These are phyloP conservation scores for Candida odintsovae DNA, from an alignment of 805 yeast species.

Conservation along the genomic window DNA sequence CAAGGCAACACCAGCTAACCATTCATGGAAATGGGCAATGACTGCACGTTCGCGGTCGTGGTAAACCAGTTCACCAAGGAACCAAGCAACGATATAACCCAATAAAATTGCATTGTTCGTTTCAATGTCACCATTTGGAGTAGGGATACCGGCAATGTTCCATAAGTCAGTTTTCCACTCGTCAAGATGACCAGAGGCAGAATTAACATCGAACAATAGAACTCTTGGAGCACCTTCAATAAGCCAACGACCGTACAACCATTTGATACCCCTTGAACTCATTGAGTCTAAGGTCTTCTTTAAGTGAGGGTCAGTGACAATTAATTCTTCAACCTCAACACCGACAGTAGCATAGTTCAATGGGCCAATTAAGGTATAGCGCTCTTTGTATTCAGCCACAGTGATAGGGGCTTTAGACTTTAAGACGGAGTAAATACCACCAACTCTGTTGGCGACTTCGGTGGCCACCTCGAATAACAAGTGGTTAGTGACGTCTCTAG, in stretches of 20 bases:
- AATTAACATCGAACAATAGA: constrained; percentile 75
- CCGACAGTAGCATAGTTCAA: constrained; percentile 67
- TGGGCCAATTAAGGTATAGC: constrained; percentile 87
- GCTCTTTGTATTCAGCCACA: constrained; percentile 82
- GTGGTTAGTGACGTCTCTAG: constrained; percentile 84
- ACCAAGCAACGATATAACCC: constrained; percentile 96
- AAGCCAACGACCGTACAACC: constrained; percentile 92
- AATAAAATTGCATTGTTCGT: constrained; percentile 88
- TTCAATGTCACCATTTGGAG: constrained; percentile 84
- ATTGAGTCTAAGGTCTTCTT: constrained; percentile 67
- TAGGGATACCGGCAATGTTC: constrained; percentile 87
- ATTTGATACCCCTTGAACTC: constrained; percentile 74
- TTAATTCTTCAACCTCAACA: constrained; percentile 75
- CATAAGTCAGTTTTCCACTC: constrained; percentile 96
- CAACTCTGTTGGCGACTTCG: constrained; percentile 96
- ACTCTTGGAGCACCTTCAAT: constrained; percentile 98
- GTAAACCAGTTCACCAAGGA: constrained; percentile 86
- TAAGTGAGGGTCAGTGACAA: constrained; percentile 48
- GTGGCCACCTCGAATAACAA: constrained; percentile 91
- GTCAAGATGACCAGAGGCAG: constrained; percentile 64
- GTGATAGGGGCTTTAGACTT: constrained; percentile 97
- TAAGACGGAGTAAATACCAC: constrained; percentile 94
- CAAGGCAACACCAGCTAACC: constrained; percentile 96
- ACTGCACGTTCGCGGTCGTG: constrained; percentile 84
- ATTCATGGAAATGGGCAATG: constrained; percentile 92